Evolutionary conservation across 768 basidiomycete genomes (phyloP).

Genomic region (Amanita exitialis): DNA sequence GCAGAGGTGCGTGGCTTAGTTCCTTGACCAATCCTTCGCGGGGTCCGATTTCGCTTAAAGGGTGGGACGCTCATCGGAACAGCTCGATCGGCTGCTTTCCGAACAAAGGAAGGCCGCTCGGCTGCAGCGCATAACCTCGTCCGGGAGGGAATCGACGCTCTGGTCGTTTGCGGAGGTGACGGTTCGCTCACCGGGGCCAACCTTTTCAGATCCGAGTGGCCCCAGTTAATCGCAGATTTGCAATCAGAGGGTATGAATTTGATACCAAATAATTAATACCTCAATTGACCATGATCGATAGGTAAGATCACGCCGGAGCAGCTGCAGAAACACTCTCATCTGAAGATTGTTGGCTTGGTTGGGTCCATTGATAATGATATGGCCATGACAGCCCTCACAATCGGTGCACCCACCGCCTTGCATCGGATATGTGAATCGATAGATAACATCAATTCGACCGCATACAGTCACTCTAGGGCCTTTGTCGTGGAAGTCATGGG

Average conservation of each 20-base stretch:
- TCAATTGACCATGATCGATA: constrained; percentile 16
- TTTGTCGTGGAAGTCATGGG: constrained; percentile 99
- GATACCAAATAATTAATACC: not conserved
- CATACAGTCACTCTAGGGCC: constrained; percentile 89
- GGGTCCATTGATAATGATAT: constrained; percentile 99
- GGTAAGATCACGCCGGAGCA: constrained; percentile 72
- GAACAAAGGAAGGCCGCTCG: constrained; percentile 82
- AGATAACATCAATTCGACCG: constrained; percentile 97
- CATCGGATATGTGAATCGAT: constrained; percentile 97
- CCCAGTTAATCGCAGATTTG: constrained; percentile 65
- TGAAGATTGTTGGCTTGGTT: constrained; percentile 96
- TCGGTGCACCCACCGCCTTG: constrained; percentile 91
- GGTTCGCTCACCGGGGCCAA: constrained; percentile 96
- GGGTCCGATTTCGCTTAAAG: constrained; percentile 23
- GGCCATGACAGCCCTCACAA: constrained; percentile 95
- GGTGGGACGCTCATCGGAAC: constrained; percentile 97
- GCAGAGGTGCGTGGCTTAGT: constrained; percentile 48
- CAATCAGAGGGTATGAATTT: constrained; percentile 21
- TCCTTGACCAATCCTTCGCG: not conserved
- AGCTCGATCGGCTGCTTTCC: constrained; percentile 75
- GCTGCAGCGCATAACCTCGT: constrained; percentile 86
- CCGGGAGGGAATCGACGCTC: constrained; percentile 93
- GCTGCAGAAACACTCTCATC: constrained; percentile 60
- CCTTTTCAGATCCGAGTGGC: constrained; percentile 91
- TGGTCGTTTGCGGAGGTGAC: constrained; percentile 96